Percentiles rank a stretch among this genome's conserved stretches.
These are phyloP conservation scores for Penicillium olsonii DNA, from an alignment of 2,329 filamentous ascomycete genomes.

Conservation along the genomic window DNA sequence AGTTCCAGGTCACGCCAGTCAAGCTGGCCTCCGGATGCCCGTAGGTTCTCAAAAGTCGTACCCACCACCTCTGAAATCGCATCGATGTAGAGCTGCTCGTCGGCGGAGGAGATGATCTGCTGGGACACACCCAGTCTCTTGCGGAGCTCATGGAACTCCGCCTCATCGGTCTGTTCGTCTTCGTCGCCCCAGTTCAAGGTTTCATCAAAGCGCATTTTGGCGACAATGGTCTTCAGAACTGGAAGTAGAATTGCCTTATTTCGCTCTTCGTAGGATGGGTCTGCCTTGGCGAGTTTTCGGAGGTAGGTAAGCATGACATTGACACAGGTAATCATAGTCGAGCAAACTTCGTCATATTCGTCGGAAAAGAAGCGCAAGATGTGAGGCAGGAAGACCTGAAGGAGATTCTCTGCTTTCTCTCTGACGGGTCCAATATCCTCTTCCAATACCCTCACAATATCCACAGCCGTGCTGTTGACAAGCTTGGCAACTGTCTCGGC, in stretches of 20 bases:
- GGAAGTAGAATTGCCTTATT: slow-evolving; percentile 83
- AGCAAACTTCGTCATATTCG: slow-evolving; percentile 97
- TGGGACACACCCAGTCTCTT: slow-evolving; percentile 88
- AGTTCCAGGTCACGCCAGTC: slow-evolving; percentile 96
- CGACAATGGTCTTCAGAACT: slow-evolving; percentile 86
- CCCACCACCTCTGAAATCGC: slow-evolving; percentile 86
- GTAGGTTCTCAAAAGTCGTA: slow-evolving; percentile 78
- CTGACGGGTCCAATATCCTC: slow-evolving; percentile 62
- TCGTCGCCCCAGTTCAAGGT: slow-evolving; percentile 91
- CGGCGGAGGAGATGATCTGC: slow-evolving; percentile 86
- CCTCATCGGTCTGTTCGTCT: slow-evolving; percentile 93
- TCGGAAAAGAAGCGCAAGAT: slow-evolving; percentile 94
- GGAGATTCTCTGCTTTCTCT: slow-evolving; percentile 74
- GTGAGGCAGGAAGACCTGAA: slow-evolving; percentile 78
- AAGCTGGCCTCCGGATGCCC: slow-evolving; percentile 70
- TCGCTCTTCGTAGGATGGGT: slow-evolving; percentile 65
- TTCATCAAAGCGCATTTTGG: slow-evolving; percentile 97
- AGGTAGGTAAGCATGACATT: slow-evolving; percentile 91
- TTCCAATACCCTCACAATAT: slow-evolving; percentile 85
- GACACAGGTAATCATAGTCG: slow-evolving; percentile 88
- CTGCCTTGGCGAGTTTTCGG: slow-evolving; percentile 70
- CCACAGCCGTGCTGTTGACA: slow-evolving; percentile 84
- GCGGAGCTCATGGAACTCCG: slow-evolving; percentile 92
- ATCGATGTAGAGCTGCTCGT: slow-evolving; percentile 85
- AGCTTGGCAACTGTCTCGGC: slow-evolving; percentile 94